Evolutionary conservation across 208 protist species (phyloP), one percentile per base, ranked within the genome.

Genomic region (Crithidia brevicula): DNA sequence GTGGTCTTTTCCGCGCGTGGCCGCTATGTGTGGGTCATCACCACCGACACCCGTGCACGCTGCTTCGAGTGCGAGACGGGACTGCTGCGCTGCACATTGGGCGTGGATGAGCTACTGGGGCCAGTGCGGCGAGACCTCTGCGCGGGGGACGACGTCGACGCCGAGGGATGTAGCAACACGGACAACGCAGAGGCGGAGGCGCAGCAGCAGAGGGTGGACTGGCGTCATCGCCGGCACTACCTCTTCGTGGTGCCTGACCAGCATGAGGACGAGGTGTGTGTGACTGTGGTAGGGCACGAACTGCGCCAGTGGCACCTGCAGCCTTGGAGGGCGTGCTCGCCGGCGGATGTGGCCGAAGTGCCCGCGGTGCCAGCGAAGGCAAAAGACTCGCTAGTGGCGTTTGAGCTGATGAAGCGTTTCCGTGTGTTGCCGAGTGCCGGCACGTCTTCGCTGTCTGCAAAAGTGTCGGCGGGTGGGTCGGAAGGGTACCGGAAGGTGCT

Each of bases 41-140:
- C 87, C 18, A 82, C 74, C 50, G 85, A 93, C 65, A 69, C 84
- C 9, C 77, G 74, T 3, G 62, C 91, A 5, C 82, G 77, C 62
- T 82, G 87, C 38, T 93, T 86, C 65, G 79, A 75, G 50, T 87
- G 86, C n/a, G 91, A 96, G 63, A 85, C 74, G 23, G 75, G 80
- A 40, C 15, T 33, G 16, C 30, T 89, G 46, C 67, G 88, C 5
- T 76, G 82, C 62, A 73, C 76, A 36, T 68, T 87, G 43, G 77
- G 50, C 34, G 67, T 60, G 42, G 34, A 31, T 16, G 72, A 91
- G 16, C 43, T 87, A 33, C 49, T 91, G 38, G 42, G 15, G 34
- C 13, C 27, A 13, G 8, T 18, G 15, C 33, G 36, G 9, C 28
- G 20, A 43, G 0, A 22, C 30, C 4, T 8, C 25, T 46, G 25